A percentile compares a stretch with the other conserved stretches of the same genome.
phyloP scores from a whole-genome alignment of 306 rosid genomes.

The Glycine tomentella region DNA sequence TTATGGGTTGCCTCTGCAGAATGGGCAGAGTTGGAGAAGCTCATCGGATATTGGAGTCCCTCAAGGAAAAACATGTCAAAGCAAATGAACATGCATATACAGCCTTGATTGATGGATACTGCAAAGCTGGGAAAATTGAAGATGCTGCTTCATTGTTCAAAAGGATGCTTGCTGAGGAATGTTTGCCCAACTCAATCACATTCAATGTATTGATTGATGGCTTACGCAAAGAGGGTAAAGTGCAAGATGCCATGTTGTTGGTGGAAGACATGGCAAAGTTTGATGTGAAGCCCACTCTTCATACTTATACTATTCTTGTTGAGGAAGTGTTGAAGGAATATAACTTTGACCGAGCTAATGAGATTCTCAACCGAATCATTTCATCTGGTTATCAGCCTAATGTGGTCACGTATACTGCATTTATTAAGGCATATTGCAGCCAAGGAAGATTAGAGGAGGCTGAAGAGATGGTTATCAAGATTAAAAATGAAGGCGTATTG shows the following conservation, averaged over 20 bases:
- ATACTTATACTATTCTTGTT: slow-evolving; percentile 69
- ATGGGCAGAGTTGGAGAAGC: slow-evolving; percentile 69
- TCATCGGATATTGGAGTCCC: slow-evolving; percentile 62
- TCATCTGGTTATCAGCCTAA: slow-evolving; percentile 72
- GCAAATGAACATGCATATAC: slow-evolving; percentile 68
- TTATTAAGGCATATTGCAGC: slow-evolving; percentile 77
- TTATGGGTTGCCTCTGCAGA: slow-evolving; percentile 70
- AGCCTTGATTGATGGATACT: slow-evolving; percentile 78
- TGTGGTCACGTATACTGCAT: slow-evolving; percentile 70
- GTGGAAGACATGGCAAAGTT: slow-evolving; percentile 62
- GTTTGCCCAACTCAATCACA: slow-evolving; percentile 69
- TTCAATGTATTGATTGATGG: slow-evolving; percentile 76
- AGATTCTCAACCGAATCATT: slow-evolving; percentile 61
- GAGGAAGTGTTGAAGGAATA: slow-evolving; percentile 66
- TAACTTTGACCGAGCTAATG: slow-evolving; percentile 63
- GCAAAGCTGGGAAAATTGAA: slow-evolving; percentile 67
- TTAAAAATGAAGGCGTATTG: slow-evolving; percentile 65
- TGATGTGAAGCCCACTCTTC: slow-evolving; percentile 63
- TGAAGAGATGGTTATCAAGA: slow-evolving; percentile 65
- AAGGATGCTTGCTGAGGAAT: slow-evolving; percentile 72
- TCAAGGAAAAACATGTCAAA: slow-evolving; percentile 62
- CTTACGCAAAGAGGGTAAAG: slow-evolving; percentile 67
- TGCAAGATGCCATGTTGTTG: slow-evolving; percentile 63
- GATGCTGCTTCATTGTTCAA: slow-evolving; percentile 64
- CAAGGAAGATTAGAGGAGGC: slow-evolving; percentile 74